These are phyloP conservation scores for Rhizopogon vesiculosus DNA, from an alignment of 768 basidiomycete species.

Conservation along the genomic window DNA sequence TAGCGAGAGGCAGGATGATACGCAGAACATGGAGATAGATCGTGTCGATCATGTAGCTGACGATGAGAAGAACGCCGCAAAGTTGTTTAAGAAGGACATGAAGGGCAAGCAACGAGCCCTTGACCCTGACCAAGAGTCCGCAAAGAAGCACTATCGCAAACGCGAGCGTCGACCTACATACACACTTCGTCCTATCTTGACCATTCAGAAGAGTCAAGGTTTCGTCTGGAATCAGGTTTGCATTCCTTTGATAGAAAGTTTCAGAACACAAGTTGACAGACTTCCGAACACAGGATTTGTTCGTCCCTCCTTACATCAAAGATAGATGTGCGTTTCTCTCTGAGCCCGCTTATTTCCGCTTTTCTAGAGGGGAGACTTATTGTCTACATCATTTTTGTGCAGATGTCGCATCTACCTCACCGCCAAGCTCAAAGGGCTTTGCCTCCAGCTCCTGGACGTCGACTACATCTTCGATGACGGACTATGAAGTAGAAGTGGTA, in stretches of 20 bases:
- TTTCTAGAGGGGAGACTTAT: slow-evolving; percentile 9
- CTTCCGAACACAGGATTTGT: slow-evolving; percentile 59
- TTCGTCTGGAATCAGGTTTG: slow-evolving; percentile 90
- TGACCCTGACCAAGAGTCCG: slow-evolving; percentile 55
- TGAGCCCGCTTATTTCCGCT: slow-evolving; percentile 11
- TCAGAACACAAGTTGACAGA: background rate
- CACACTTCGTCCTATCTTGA: slow-evolving; percentile 76
- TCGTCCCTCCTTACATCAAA: slow-evolving; percentile 86
- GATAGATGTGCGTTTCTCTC: slow-evolving; percentile 68
- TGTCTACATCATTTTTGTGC: slow-evolving; percentile 5
- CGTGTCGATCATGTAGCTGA: slow-evolving; percentile 26
- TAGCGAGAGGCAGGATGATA: slow-evolving; percentile 35
- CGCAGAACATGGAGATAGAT: slow-evolving; percentile 56
- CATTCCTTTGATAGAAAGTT: slow-evolving; percentile 4
- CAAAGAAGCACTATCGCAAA: slow-evolving; percentile 43
- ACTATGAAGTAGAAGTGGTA: slow-evolving; percentile 84
- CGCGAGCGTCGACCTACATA: slow-evolving; percentile 55
- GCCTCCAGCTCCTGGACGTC: slow-evolving; percentile 67
- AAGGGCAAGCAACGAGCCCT: slow-evolving; percentile 82
- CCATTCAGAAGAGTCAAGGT: slow-evolving; percentile 82
- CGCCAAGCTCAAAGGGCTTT: slow-evolving; percentile 63
- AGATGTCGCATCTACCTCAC: slow-evolving; percentile 84
- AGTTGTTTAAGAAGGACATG: slow-evolving; percentile 50
- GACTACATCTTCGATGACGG: slow-evolving; percentile 58
- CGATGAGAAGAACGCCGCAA: slow-evolving; percentile 30